Base-by-base conservation (phyloP, 2,329 filamentous ascomycete species). In the Cercospora sesami region DNA sequence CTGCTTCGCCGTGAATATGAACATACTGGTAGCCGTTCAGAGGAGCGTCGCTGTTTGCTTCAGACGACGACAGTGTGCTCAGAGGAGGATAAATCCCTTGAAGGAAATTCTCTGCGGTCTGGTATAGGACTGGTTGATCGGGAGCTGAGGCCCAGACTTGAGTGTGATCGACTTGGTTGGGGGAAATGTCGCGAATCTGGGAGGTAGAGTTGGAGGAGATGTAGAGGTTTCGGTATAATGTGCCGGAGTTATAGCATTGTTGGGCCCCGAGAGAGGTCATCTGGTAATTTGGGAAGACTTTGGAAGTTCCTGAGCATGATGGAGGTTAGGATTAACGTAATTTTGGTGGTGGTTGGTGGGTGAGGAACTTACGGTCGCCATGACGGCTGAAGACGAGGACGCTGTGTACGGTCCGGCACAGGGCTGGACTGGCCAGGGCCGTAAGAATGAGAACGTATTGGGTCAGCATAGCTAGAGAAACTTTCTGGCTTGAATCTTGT, bases 251-350 rank as follows among this genome's bases (percentile, higher is more conserved):
- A 59, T 48, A 68, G 48, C 59, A 63, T 39, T 68, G 66, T 33
- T 42, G 58, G 5, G 66, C 66, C 18, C 66, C 66, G 18, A 68
- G 45, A 6, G 51, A 58, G 48, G 66, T 68, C 66, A 68, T 68
- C 39, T 68, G 59, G 66, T 68, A 68, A 36, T 61, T 57, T 1
- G 48, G 48, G 23, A 63, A 68, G 18, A 61, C 60, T 33, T 68
- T 68, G 21, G 66, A 65, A 26, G 66, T 68, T 26, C 66, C 66
- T 68, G 16, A 23, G 23, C 5, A 16, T 23, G 3, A 18, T 45
- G 3, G 16, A 33, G 10, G 8, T 42, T 28, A 21, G 12, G 23
- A 1, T 16, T 18, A 3, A 2, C n/a, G 9, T 23, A 10, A 14
- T 12, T 6, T 31, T 12, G 16, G 10, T 5, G 21, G 4, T 26